Evolutionary conservation across 2,329 filamentous ascomycete genomes (phyloP), one percentile per base, ranked within the genome.

Genomic region (Fragosphaeria purpurea): DNA sequence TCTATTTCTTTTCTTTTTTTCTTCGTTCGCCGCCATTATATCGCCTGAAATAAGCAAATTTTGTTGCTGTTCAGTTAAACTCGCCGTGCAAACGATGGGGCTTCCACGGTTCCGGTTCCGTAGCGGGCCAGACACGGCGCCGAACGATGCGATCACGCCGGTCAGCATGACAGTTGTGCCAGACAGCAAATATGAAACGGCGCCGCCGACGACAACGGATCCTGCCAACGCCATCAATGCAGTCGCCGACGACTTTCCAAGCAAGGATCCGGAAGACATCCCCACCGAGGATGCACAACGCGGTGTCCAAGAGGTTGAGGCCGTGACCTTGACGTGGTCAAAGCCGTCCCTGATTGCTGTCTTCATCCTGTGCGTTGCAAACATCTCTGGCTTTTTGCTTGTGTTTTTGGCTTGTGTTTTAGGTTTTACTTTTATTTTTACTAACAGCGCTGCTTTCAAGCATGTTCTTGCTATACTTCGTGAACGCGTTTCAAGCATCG

Each of bases 331-430:
- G 32, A 48, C 38, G 38, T 48, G 46, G 46, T 41, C 31, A 38
- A 48, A 48, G 39, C 42, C 38, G 46, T 32, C 40, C 12, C 39
- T 48, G 12, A 39, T 39, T 4, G 46, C 39, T 2, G 46, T 48
- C 2, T 39, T 48, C 50, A 49, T 61, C 41, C 60, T 71, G 72
- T 74, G 61, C 59, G 70, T 22, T 22, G 63, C 22, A 9, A n/a
- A 61, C 58, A 70, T 64, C 13, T 10, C 13, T 43, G 10, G 22
- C 22, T 22, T 22, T 22, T 22, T 22, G 22, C 22, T 22, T 22
- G 22, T 22, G 22, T 22, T 22, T 22, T 22, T 22, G 22, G 22
- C 22, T 22, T 22, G 22, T 22, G 22, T 22, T 22, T 22, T 22
- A 22, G 22, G 22, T 22, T 22, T 22, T 22, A n/a, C 40, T 4